Evolutionary conservation across 2,329 filamentous ascomycete species (phyloP).

Genomic region (Aspergillus brunneoviolaceus): DNA sequence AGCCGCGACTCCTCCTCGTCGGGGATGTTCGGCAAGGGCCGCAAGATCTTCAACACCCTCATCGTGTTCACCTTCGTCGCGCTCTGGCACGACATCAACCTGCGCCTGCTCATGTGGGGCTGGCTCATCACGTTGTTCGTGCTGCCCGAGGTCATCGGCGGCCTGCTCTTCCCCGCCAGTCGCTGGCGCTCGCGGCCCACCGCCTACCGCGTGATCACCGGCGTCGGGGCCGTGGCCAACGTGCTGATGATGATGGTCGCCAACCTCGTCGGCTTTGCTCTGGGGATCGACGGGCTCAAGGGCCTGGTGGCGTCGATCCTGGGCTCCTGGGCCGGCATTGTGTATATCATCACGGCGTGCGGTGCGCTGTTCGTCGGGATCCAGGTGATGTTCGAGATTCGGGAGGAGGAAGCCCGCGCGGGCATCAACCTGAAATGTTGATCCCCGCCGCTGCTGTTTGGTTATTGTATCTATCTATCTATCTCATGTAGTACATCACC

Average conservation of each 20-base stretch:
- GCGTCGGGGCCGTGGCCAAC: conserved; percentile 76
- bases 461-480: neutral
- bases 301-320: conserved; percentile 74
- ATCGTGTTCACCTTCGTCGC: conserved; percentile 95
- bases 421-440: conserved; percentile 83
- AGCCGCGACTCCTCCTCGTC: conserved; percentile 25
- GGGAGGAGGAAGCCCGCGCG: conserved; percentile 77
- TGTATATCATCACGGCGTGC: conserved; percentile 72
- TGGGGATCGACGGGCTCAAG: conserved; percentile 84
- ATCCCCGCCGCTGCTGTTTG: conserved; percentile 4
- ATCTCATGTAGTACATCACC: too few relatives aligned
- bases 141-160: conserved; percentile 76
- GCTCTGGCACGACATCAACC: conserved; percentile 95
- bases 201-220: conserved; percentile 75
- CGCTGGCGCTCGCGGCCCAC: conserved; percentile 70
- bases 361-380: conserved; percentile 76
- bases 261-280: conserved; percentile 91
- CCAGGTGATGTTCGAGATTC: conserved; percentile 95
- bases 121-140: conserved; percentile 96
- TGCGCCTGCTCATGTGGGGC: conserved; percentile 88
- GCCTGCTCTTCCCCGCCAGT: conserved; percentile 68
- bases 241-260: conserved; percentile 94
- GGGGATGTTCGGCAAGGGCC: conserved; percentile 48
- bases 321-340: conserved; percentile 70
- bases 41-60: conserved; percentile 72